Base-by-base conservation (phyloP, 345 rosid species). In the Lepidium aucheri region DNA sequence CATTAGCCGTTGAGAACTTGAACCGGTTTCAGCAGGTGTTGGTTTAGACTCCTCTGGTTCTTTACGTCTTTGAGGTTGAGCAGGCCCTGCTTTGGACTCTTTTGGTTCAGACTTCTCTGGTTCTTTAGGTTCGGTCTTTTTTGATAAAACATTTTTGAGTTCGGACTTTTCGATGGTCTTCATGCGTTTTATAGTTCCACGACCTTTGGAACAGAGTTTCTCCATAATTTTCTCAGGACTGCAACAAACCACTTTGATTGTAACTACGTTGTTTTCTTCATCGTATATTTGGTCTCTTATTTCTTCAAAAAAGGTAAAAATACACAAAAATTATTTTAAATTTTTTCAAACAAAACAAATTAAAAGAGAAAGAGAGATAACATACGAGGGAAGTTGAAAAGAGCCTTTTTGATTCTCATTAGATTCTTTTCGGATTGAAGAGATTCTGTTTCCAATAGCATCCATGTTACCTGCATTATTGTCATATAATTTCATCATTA, bases 231-330 rank as follows among this genome's bases (percentile, higher is more conserved):
- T 82, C 32, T 84, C 91, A 1, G 93, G 96, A 54, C 72, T 75
- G 73, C 87, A 85, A 41, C 94, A 84, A 17, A 79, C 83, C 22
- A 92, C 95, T 9, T 74, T 92, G 75, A 89, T 75, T 13, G 35
- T 69, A 67, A 85, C 93, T 0, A 61, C 81, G 74, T 85, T 82
- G 13, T 54, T n/a, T 78, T 84, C 84, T 65, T 82, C 85, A 49
- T 92, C 80, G 41, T 67, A 85, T 2, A 49, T 0, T 75, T 81
- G 85, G 76, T 72, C 82, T 63, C 77, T 70, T 51, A 86, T 66
- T 77, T 84, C 90, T 71, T 4, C 26, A 8, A 46, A 22, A 45
- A 7, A 16, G 0, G 20, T 9, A 18, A 36, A 44, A 53, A 53
- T 20, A 17, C 26, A 34, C 24, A 6, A 1, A 42, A 10, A 20